Evolutionary conservation across 2,329 filamentous ascomycete species (phyloP).

Genomic region (Xylaria sp.): DNA sequence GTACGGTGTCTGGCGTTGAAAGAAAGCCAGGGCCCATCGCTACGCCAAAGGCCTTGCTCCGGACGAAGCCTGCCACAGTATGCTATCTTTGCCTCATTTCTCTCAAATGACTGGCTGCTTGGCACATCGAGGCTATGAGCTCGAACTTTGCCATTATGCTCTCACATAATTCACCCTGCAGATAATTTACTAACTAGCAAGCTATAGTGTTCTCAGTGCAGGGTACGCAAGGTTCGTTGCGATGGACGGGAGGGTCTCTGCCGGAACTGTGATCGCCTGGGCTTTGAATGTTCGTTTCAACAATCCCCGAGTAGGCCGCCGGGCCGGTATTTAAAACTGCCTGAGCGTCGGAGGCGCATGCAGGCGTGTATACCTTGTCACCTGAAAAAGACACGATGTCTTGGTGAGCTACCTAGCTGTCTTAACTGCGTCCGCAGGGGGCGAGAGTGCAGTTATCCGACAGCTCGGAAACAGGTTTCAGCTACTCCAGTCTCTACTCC

Average conservation of each 20-base stretch:
- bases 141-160: no score
- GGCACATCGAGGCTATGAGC: no score
- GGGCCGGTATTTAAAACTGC: slow-evolving; percentile 37
- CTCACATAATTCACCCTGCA: no score
- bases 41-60: slow-evolving; percentile 11
- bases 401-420: slow-evolving; percentile 40
- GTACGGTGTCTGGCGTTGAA: neutral
- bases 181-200: no score
- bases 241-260: slow-evolving; percentile 42
- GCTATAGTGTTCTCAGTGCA: slow-evolving; percentile 35
- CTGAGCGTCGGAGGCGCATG: slow-evolving; percentile 39
- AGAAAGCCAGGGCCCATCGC: slow-evolving; percentile 5
- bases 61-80: slow-evolving; percentile 32
- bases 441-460: slow-evolving; percentile 37
- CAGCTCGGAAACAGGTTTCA: slow-evolving; percentile 13
- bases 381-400: slow-evolving; percentile 40
- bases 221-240: slow-evolving; percentile 42
- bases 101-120: no score
- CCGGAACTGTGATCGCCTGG: slow-evolving; percentile 43
- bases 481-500: neutral
- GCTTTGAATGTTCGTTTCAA: slow-evolving; percentile 45
- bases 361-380: slow-evolving; percentile 41
- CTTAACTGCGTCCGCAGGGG: slow-evolving; percentile 38
- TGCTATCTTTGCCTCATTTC: no score
- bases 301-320: slow-evolving; percentile 31